phyloP scores from a whole-genome alignment of 2,329 filamentous ascomycete species.

The Monilinia polystroma region DNA sequence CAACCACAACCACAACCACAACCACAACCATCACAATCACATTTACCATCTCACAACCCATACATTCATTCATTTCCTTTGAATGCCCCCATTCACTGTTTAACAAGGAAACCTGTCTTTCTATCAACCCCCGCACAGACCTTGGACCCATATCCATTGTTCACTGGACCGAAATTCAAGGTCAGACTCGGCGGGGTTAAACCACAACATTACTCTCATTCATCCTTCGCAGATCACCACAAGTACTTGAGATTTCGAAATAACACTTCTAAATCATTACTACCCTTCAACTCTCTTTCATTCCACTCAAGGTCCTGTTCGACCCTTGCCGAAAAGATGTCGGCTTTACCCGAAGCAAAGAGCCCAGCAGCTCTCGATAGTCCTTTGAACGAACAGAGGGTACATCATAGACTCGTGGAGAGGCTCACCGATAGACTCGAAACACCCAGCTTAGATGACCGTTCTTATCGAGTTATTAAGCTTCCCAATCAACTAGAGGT shows the following conservation, averaged over 20 bases:
- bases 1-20: neutral
- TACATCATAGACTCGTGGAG: conserved; percentile 36
- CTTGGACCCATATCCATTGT: conserved; percentile 16
- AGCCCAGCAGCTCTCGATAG: conserved; percentile 35
- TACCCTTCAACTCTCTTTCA: neutral
- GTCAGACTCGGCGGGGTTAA: conserved; percentile 15
- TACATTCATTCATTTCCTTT: neutral
- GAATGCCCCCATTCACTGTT: neutral
- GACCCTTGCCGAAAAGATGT: conserved; percentile 30
- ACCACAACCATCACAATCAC: neutral
- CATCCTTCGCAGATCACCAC: neutral
- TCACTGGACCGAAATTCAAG: conserved; percentile 16
- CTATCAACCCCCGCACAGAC: conserved; percentile 21
- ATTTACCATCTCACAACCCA: neutral
- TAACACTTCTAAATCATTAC: neutral
- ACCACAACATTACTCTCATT: conserved; percentile 3
- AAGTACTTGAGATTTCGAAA: conserved; percentile 10
- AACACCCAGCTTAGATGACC: conserved; percentile 80
- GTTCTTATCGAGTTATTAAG: conserved; percentile 82
- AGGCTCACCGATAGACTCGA: conserved; percentile 69
- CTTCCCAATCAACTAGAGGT: conserved; percentile 89
- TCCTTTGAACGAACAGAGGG: conserved; percentile 38
- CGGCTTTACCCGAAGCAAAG: conserved; percentile 39
- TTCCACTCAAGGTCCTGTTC: neutral
- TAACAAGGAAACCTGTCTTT: neutral